These are phyloP conservation scores for Theobroma cacao DNA, from an alignment of 345 rosid species.

Conservation along the genomic window DNA sequence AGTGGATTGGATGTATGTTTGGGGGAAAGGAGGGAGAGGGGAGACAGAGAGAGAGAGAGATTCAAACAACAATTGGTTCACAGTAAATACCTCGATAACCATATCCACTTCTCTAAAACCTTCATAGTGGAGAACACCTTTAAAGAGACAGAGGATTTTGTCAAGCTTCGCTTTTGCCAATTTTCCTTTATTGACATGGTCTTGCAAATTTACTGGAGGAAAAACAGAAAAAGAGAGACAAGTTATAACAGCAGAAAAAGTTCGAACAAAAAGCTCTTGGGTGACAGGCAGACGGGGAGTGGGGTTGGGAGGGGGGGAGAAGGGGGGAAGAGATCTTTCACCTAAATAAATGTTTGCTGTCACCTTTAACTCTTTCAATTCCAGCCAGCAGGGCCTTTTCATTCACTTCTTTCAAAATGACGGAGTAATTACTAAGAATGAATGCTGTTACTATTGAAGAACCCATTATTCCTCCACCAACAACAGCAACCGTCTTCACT, in stretches of 20 bases:
- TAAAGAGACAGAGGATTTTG: background rate
- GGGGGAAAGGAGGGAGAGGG: background rate
- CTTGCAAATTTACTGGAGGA: conserved; percentile 3
- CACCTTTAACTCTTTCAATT: conserved; percentile 8
- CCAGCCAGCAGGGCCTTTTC: background rate
- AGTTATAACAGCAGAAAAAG: background rate
- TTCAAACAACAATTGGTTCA: background rate
- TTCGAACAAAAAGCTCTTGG: background rate
- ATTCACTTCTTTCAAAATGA: conserved; percentile 1
- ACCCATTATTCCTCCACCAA: conserved; percentile 11
- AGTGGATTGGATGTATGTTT: background rate
- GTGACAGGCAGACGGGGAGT: background rate
- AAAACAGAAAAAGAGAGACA: background rate
- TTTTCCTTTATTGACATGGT: background rate
- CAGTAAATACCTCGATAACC: background rate
- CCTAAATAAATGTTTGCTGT: background rate
- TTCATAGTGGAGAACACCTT: conserved; percentile 4
- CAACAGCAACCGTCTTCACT: background rate
- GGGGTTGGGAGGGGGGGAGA: background rate
- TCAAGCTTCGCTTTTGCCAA: background rate
- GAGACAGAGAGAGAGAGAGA: background rate
- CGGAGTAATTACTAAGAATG: background rate
- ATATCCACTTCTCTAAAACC: conserved; percentile 1
- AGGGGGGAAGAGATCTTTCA: background rate
- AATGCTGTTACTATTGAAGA: background rate